Evolutionary conservation across 2,329 filamentous ascomycete genomes (phyloP).

Genomic region (Neodidymelliopsis sp.): DNA sequence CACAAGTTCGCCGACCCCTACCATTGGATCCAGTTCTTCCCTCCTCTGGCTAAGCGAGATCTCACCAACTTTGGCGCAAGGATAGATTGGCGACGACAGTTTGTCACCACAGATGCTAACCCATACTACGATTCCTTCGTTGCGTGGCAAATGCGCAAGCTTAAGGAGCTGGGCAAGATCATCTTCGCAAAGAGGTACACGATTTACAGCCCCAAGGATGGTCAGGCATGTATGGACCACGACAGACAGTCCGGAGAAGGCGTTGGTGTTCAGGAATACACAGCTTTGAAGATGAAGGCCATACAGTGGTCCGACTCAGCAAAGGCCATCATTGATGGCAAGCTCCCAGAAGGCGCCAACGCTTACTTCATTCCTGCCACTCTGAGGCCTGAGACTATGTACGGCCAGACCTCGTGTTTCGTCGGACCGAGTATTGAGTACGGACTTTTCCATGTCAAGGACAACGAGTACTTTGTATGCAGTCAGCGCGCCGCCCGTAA

Average conservation of each 20-base stretch:
- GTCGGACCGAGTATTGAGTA: constrained; percentile 90
- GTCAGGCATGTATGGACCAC: constrained; percentile 87
- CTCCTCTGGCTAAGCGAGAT: constrained; percentile 79
- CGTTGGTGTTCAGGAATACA: constrained; percentile 88
- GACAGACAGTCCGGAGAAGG: constrained; percentile 83
- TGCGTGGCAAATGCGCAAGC: constrained; percentile 94
- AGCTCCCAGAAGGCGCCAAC: constrained; percentile 78
- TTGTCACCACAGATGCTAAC: constrained; percentile 96
- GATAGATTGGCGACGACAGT: constrained; percentile 91
- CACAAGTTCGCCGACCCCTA: constrained; percentile 91
- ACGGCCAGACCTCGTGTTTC: constrained; percentile 95
- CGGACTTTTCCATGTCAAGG: constrained; percentile 78
- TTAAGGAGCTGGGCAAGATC: constrained; percentile 90
- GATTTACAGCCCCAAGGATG: constrained; percentile 86
- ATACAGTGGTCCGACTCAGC: constrained; percentile 86
- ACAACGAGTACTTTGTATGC: constrained; percentile 78
- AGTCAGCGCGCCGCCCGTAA: constrained; percentile 87
- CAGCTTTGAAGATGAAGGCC: constrained; percentile 87
- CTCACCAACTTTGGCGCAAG: constrained; percentile 83
- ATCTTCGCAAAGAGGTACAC: constrained; percentile 94
- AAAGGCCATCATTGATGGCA: constrained; percentile 73
- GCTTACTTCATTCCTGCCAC: constrained; percentile 93
- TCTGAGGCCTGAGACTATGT: constrained; percentile 96
- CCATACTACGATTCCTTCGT: constrained; percentile 97
- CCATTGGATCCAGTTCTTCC: constrained; percentile 93